Evolutionary conservation across 768 basidiomycete species (phyloP).

Genomic region (Coprinellus aureogranulatus): DNA sequence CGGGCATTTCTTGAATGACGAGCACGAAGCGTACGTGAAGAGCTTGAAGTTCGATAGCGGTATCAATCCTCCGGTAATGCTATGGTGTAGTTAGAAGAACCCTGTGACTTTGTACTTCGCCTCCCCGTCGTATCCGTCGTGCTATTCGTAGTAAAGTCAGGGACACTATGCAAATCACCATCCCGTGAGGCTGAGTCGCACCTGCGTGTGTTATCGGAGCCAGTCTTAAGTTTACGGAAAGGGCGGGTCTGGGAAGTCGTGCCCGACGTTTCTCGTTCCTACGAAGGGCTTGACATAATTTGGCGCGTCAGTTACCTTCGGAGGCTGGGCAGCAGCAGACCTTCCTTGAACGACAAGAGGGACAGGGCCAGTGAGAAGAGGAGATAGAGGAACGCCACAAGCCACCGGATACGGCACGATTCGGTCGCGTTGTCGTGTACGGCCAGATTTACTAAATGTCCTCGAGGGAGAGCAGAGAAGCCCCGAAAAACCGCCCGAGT

Average conservation of each 20-base stretch:
- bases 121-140: constrained; percentile 48
- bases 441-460: too few relatives aligned
- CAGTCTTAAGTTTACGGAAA: too few relatives aligned
- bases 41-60: constrained; percentile 64
- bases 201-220: constrained; percentile 31
- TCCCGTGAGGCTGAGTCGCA: constrained; percentile 63
- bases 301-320: constrained; percentile 35
- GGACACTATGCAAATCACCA: constrained; percentile 71
- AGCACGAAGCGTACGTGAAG: constrained; percentile 51
- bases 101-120: constrained; percentile 47
- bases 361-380: too few relatives aligned
- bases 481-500: too few relatives aligned
- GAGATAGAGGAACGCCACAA: too few relatives aligned
- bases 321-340: neutral
- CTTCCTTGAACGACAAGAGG: too few relatives aligned
- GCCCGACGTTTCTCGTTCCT: constrained; percentile 65
- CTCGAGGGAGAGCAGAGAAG: too few relatives aligned
- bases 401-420: too few relatives aligned
- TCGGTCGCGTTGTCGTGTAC: too few relatives aligned
- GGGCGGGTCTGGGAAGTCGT: constrained; percentile 11
- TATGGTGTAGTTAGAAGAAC: constrained; percentile 63
- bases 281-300: constrained; percentile 59
- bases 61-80: constrained; percentile 60
- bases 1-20: constrained; percentile 50
- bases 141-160: too few relatives aligned